Evolutionary conservation across 352 stramenopile species (phyloP).

Genomic region (Pythium aphanidermatum): DNA sequence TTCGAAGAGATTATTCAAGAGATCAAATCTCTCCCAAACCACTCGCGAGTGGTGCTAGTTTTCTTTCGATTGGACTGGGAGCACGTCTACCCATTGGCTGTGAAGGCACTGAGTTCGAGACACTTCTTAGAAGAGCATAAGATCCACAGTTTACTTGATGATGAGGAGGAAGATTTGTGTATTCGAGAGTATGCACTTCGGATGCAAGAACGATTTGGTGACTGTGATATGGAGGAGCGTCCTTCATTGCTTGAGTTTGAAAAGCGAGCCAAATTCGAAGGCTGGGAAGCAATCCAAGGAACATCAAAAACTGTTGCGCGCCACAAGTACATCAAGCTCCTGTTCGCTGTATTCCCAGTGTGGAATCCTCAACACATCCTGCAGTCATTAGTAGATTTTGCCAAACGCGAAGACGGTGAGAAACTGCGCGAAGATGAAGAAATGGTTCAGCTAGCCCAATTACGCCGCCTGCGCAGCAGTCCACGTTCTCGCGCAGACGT

Average conservation of each 20-base stretch:
- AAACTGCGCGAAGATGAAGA: constrained; percentile 18
- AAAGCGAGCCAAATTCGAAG: constrained; percentile 66
- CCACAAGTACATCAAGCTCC: constrained; percentile 78
- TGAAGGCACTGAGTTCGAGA: constrained; percentile 33
- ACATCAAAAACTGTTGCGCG: constrained; percentile 28
- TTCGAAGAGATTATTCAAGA: constrained; percentile 66
- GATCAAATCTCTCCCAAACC: constrained; percentile 52
- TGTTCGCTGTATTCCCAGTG: constrained; percentile 64
- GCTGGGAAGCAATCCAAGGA: constrained; percentile 62
- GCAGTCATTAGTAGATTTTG: constrained; percentile 36
- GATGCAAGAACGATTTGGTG: constrained; percentile 68
- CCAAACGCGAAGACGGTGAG: constrained; percentile 18
- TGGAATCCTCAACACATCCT: constrained; percentile 62
- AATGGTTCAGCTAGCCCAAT: constrained; percentile 7
- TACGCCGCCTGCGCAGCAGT: constrained; percentile 24
- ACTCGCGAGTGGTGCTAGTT: constrained; percentile 33
- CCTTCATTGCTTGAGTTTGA: constrained; percentile 68
- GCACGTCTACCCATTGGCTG: constrained; percentile 42
- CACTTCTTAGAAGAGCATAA: constrained; percentile 44
- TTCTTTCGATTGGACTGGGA: constrained; percentile 65
- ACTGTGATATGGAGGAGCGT: constrained; percentile 48
- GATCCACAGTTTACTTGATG: constrained; percentile 39
- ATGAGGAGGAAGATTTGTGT: constrained; percentile 46
- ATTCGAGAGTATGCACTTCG: constrained; percentile 73
- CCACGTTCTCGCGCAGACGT: constrained; percentile 6